A percentile compares a stretch with the other conserved stretches of the same genome.
Conservation (phyloP, 257 asterid genomes). For the Solanum bulbocastanum region DNA sequence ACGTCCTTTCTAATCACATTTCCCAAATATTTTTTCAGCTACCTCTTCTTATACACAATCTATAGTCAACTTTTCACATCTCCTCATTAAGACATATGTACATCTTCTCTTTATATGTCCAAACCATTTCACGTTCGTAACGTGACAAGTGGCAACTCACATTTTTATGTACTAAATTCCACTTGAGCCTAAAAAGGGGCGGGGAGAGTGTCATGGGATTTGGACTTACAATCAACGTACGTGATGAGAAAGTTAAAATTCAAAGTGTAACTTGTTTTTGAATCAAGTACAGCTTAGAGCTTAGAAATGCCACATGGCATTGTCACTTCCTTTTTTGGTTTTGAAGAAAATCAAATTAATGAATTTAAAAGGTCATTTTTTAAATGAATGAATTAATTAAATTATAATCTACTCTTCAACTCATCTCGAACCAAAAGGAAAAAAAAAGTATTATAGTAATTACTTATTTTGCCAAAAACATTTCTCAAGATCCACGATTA, state of each 20-base stretch:
- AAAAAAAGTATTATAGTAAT: too few relatives aligned
- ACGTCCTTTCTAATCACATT: neutral
- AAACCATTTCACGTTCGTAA: neutral
- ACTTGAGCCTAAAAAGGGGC: neutral
- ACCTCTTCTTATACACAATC: neutral
- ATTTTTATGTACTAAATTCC: neutral
- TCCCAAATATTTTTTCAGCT: neutral
- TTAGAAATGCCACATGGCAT: neutral
- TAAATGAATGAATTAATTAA: neutral
- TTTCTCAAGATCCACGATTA: too few relatives aligned
- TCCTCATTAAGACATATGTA: fast-evolving
- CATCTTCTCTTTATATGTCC: neutral
- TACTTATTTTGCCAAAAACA: too few relatives aligned
- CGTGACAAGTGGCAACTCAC: neutral
- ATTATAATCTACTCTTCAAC: neutral
- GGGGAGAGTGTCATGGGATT: neutral
- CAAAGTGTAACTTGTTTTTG: neutral
- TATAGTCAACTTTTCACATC: fast-evolving
- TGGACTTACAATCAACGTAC: neutral
- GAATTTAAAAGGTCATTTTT: neutral
- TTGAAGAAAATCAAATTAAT: neutral
- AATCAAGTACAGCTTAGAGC: neutral
- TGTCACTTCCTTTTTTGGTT: neutral
- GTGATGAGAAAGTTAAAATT: neutral
- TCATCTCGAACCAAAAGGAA: neutral